Evolutionary conservation across 371 early-diverging fungal species (phyloP).

Genomic region (Encephalitozoon romaleae): DNA sequence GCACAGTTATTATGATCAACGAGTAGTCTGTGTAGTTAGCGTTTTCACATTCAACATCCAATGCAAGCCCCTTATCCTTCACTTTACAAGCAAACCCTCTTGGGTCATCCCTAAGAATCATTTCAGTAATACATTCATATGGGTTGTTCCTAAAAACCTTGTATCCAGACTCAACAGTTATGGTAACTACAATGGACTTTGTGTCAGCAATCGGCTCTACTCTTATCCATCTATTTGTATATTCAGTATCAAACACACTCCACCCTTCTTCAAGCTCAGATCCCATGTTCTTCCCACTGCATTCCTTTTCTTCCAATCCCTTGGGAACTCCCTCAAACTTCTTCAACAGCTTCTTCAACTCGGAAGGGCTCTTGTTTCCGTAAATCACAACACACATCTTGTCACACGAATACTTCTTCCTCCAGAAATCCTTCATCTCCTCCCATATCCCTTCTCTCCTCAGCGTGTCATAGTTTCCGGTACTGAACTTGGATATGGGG

Average conservation of each 20-base stretch:
- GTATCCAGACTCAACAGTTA: constrained; percentile 21
- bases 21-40: constrained; percentile 20
- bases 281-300: neutral
- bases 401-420: constrained; percentile 35
- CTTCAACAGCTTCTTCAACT: constrained; percentile 18
- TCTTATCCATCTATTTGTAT: constrained; percentile 32
- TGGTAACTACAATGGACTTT: constrained; percentile 30
- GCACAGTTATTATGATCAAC: constrained; percentile 25
- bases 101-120: constrained; percentile 37
- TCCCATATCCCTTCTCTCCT: constrained; percentile 36
- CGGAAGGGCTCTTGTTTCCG: constrained; percentile 40
- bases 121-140: constrained; percentile 18
- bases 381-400: constrained; percentile 53
- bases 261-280: neutral
- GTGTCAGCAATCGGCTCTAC: constrained; percentile 41
- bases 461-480: constrained; percentile 49
- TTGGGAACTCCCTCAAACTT: constrained; percentile 26
- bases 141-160: constrained; percentile 40
- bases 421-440: constrained; percentile 45
- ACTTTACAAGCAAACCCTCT: constrained; percentile 30
- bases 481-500: constrained; percentile 35
- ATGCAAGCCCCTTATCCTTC: constrained; percentile 36
- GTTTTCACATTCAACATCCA: constrained; percentile 11
- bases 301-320: neutral
- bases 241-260: constrained; percentile 23